A percentile compares a stretch with the other conserved stretches of the same genome.
Conservation (phyloP, 169 alveolate species). For the Plasmodium malariae region DNA sequence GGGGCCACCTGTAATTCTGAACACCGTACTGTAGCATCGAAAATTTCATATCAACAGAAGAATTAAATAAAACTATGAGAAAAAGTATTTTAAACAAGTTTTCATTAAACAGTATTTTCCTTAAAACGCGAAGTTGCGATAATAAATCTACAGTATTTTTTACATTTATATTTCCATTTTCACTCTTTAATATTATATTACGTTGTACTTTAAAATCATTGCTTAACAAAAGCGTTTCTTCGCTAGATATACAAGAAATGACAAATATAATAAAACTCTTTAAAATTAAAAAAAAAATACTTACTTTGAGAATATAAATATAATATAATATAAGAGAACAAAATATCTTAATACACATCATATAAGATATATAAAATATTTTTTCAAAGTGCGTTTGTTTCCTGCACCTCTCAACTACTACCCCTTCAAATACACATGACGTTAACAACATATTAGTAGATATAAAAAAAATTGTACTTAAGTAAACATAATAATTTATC, state of each 20-base stretch:
- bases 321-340: conserved; percentile 59
- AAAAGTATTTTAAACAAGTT: conserved; percentile 47
- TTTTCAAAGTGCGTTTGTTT: conserved; percentile 48
- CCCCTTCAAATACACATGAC: conserved; percentile 68
- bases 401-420: conserved; percentile 62
- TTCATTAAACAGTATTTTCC: conserved; percentile 50
- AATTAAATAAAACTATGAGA: conserved; percentile 56
- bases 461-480: conserved; percentile 28
- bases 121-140: conserved; percentile 39
- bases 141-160: conserved; percentile 36
- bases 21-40: conserved; percentile 55
- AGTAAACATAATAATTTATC: conserved; percentile 40
- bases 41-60: conserved; percentile 53
- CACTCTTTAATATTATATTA: conserved; percentile 32
- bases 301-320: conserved; percentile 46
- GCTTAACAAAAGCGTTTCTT: conserved; percentile 66
- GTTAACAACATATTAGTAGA: conserved; percentile 63
- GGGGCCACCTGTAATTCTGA: conserved; percentile 68
- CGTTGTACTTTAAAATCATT: conserved; percentile 17
- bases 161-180: conserved; percentile 17
- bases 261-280: conserved; percentile 42
- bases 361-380: conserved; percentile 58
- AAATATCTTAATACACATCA: conserved; percentile 66
- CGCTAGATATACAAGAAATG: conserved; percentile 57
- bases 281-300: conserved; percentile 46